Evolutionary conservation across 2,329 filamentous ascomycete species (phyloP).

Genomic region (Colletotrichum eremochloae): DNA sequence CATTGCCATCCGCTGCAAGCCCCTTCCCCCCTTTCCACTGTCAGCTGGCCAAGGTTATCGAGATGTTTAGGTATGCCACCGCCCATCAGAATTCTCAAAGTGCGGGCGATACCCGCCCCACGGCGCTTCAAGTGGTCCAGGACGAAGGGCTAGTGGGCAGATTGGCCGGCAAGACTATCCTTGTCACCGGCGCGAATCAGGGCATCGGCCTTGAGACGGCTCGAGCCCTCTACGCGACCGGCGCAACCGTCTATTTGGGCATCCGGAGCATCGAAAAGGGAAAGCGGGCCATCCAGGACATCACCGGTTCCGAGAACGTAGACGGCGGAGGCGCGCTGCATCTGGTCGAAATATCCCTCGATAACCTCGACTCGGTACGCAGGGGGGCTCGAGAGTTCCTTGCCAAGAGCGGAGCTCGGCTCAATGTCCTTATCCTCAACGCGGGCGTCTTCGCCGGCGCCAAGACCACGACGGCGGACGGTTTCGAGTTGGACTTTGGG

Average conservation of each 20-base stretch:
- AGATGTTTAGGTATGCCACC: constrained; percentile 18
- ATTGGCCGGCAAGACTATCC: constrained; percentile 51
- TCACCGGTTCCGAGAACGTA: constrained; percentile 13
- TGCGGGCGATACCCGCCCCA: constrained; percentile 41
- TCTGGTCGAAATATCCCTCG: constrained; percentile 30
- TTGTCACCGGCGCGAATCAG: constrained; percentile 55
- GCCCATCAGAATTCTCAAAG: constrained; percentile 25
- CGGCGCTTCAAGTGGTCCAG: constrained; percentile 39
- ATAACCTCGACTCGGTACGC: constrained; percentile 42
- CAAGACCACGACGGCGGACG: too few species aligned
- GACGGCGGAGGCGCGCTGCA: neutral
- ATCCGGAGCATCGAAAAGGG: constrained; percentile 52
- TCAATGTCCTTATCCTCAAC: too few species aligned
- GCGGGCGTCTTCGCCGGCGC: too few species aligned
- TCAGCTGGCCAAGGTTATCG: neutral
- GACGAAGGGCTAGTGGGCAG: constrained; percentile 33
- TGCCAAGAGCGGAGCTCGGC: too few species aligned
- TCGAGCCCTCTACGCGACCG: constrained; percentile 47
- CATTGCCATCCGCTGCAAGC: too few species aligned
- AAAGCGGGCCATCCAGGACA: constrained; percentile 46
- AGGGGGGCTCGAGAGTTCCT: constrained; percentile 43
- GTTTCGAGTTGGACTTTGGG: too few species aligned
- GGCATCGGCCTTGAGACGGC: constrained; percentile 56
- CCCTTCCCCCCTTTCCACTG: too few species aligned
- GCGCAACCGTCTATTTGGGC: constrained; percentile 43